Evolutionary conservation across 768 basidiomycete genomes (phyloP).

Genomic region (Mycena chlorophos): DNA sequence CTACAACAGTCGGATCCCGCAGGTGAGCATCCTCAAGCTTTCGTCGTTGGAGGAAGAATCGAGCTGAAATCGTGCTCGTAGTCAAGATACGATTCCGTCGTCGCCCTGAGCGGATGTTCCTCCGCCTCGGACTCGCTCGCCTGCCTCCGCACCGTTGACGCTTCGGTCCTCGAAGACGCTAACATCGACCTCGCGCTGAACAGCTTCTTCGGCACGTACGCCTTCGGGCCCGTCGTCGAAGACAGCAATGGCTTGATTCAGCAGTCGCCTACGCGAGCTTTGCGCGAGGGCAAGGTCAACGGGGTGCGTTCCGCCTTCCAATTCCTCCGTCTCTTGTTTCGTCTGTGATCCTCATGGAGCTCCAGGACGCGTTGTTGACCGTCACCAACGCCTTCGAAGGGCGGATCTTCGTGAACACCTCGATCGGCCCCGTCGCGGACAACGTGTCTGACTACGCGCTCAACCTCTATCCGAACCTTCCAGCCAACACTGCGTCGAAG

Average conservation of each 20-base stretch:
- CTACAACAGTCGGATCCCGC: conserved; percentile 24
- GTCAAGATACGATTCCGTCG: neutral
- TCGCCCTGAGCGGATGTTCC: neutral
- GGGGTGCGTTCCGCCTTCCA: conserved; percentile 25
- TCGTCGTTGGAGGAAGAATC: neutral
- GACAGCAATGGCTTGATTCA: conserved; percentile 34
- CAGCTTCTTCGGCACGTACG: conserved; percentile 27
- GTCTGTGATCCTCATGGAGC: conserved; percentile 35
- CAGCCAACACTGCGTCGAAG: neutral
- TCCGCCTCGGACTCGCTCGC: conserved; percentile 18
- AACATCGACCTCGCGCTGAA: conserved; percentile 22
- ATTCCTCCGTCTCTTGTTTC: too few relatives aligned
- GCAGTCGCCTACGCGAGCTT: conserved; percentile 30
- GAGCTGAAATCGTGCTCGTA: neutral
- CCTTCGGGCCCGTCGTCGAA: conserved; percentile 32
- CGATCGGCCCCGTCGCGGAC: conserved; percentile 2
- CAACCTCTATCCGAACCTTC: conserved; percentile 21
- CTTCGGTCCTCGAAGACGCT: conserved; percentile 19
- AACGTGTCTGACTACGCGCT: conserved; percentile 17
- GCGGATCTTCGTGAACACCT: conserved; percentile 21
- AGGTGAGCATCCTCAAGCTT: conserved; percentile 15
- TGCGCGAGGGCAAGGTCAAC: conserved; percentile 28
- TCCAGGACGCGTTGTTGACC: conserved; percentile 21
- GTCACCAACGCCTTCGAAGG: conserved; percentile 33
- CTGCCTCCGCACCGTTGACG: conserved; percentile 29